Conservation (phyloP, 148 eudicot species). For the Fagopyrum esculentum region DNA sequence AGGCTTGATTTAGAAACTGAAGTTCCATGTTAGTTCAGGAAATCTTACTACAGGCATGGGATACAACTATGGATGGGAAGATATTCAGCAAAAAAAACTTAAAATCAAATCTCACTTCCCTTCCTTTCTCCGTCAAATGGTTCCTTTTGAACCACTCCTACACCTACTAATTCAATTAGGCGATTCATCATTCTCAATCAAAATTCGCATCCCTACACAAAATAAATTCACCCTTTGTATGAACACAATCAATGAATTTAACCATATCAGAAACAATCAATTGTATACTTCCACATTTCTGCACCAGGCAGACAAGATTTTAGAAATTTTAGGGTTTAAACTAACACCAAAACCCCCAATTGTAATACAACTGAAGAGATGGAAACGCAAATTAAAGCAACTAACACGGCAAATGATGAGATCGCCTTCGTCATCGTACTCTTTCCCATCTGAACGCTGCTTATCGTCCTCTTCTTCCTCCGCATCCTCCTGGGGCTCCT, state of each 20-base stretch:
- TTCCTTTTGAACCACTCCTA: not conserved
- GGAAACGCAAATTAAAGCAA: not conserved
- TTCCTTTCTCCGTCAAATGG: no score
- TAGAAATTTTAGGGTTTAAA: constrained; percentile 3
- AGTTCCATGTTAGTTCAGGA: no score
- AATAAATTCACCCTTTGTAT: not conserved
- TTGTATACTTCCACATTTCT: not conserved
- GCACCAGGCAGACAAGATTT: not conserved
- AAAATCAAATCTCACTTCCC: no score
- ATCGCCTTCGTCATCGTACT: constrained; percentile 81
- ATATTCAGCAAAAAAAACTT: no score
- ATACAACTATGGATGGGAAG: no score
- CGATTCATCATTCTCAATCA: not conserved
- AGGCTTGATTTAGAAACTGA: not conserved
- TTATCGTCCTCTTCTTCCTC: constrained; percentile 31
- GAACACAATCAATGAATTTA: not conserved
- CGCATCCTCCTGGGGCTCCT: constrained; percentile 20
- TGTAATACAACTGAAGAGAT: not conserved
- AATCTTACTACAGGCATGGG: no score
- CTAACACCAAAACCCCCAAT: not conserved
- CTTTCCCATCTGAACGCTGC: constrained; percentile 34
- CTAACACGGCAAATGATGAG: constrained; percentile 75
- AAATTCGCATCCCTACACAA: not conserved
- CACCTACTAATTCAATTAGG: not conserved
- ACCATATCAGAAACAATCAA: not conserved